Conservation (phyloP, 106 monocot genomes). For the Cymbidium sinense region DNA sequence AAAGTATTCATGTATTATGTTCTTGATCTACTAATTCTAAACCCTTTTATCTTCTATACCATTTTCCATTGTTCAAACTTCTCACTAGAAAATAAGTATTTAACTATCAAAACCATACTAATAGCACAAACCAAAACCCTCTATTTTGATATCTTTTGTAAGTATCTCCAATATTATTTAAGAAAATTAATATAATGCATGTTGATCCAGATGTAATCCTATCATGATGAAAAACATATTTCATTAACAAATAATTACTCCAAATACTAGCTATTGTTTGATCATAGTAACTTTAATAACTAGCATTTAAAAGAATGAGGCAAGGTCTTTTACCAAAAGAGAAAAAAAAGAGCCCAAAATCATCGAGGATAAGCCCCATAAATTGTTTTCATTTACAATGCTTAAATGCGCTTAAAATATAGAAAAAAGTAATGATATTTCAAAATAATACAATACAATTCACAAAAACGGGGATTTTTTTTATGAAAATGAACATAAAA, state of each 20-base stretch:
- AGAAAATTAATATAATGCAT: background rate
- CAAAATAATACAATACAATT: too few species aligned
- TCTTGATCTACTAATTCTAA: background rate
- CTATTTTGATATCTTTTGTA: background rate
- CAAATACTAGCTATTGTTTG: background rate
- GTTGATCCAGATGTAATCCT: constrained; percentile 1
- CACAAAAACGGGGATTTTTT: background rate
- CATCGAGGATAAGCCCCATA: background rate
- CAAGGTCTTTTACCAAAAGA: background rate
- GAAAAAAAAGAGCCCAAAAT: background rate
- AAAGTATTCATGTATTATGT: too few species aligned
- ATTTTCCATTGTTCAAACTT: background rate
- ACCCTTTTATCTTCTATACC: background rate
- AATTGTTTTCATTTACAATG: background rate
- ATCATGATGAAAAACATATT: background rate
- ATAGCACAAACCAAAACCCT: background rate
- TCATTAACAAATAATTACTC: background rate
- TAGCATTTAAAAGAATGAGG: background rate
- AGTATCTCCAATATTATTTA: background rate
- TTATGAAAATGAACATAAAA: background rate
- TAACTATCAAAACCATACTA: background rate
- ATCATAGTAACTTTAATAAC: background rate
- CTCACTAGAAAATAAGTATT: background rate
- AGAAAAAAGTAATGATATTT: background rate
- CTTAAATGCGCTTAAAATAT: background rate